These are phyloP conservation scores for Triticum turgidum DNA, from an alignment of 176 grass and related monocot genomes.

Conservation along the genomic window DNA sequence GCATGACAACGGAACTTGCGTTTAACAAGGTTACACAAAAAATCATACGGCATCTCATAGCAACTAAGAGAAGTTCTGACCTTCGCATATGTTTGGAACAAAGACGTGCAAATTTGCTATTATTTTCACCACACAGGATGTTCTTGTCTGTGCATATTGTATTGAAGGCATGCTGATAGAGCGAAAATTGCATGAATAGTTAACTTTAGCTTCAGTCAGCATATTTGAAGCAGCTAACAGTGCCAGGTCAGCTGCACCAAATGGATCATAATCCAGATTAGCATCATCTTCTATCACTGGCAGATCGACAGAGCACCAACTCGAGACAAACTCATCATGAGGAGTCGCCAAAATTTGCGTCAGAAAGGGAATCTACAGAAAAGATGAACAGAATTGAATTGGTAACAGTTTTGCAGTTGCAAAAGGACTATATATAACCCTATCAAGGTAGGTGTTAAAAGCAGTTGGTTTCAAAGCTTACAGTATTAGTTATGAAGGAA, in stretches of 20 bases:
- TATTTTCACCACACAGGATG: constrained; percentile 94
- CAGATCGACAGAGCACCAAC: constrained; percentile 85
- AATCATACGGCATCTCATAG: constrained; percentile 14
- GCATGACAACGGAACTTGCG: constrained; percentile 27
- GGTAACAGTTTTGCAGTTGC: background rate
- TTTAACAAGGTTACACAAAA: constrained; percentile 23
- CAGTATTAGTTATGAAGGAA: constrained; percentile 79
- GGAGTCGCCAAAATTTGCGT: constrained; percentile 77
- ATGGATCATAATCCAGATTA: constrained; percentile 88
- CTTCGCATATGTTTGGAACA: constrained; percentile 95
- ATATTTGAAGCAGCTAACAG: constrained; percentile 39
- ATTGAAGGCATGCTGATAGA: constrained; percentile 50
- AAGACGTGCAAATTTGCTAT: constrained; percentile 95
- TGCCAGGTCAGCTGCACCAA: constrained; percentile 72
- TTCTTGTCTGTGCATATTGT: constrained; percentile 87
- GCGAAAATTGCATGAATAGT: constrained; percentile 61
- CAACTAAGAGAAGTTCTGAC: constrained; percentile 42
- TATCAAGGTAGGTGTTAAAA: background rate
- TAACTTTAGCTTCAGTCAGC: constrained; percentile 55
- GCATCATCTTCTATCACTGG: constrained; percentile 77
- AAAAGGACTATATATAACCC: constrained; percentile 16
- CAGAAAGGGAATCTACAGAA: constrained; percentile 87
- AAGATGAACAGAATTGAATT: constrained; percentile 26
- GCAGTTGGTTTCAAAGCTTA: constrained; percentile 43
- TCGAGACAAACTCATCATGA: constrained; percentile 72